These are phyloP conservation scores for Cyberlindnera misumaiensis DNA, from an alignment of 805 yeast genomes.

Conservation along the genomic window DNA sequence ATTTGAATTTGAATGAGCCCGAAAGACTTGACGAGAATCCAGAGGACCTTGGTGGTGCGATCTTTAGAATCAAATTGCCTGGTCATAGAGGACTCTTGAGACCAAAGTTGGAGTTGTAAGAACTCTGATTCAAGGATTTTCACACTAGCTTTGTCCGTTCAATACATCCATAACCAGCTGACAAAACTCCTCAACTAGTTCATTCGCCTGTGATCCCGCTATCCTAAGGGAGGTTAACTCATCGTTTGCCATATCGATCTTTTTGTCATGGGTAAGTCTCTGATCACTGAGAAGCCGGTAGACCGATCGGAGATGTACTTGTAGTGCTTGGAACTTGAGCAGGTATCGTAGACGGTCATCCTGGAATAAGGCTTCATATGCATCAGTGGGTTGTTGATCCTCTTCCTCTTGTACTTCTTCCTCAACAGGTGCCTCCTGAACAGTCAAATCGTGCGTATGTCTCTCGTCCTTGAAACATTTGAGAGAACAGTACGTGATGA, in stretches of 20 bases:
- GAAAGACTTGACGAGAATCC: slow-evolving; percentile 23
- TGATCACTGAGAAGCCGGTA: slow-evolving; percentile 38
- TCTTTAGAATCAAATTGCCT: slow-evolving; percentile 40
- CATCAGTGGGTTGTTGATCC: slow-evolving; percentile 10
- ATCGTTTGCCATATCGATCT: slow-evolving; percentile 52
- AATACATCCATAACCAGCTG: slow-evolving; percentile 11
- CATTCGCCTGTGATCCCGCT: slow-evolving; percentile 64
- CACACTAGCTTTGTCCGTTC: slow-evolving; percentile 1
- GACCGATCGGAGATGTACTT: slow-evolving; percentile 46
- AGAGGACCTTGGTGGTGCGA: slow-evolving; percentile 56
- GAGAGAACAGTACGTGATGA: slow-evolving; percentile 43
- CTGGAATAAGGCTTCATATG: slow-evolving; percentile 25
- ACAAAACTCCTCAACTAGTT: slow-evolving; percentile 65
- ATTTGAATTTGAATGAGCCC: slow-evolving; percentile 37
- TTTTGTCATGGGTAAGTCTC: slow-evolving; percentile 43
- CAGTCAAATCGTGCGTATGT: slow-evolving; percentile 25
- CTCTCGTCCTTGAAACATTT: slow-evolving; percentile 46
- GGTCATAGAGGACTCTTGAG: slow-evolving; percentile 29
- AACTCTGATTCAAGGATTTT: too few species aligned
- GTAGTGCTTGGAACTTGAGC: slow-evolving; percentile 46
- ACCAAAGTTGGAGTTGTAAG: slow-evolving; percentile 11
- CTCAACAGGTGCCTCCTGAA: too few species aligned
- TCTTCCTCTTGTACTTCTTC: neutral
- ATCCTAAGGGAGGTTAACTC: slow-evolving; percentile 52
- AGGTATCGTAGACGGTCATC: slow-evolving; percentile 40